These are phyloP conservation scores for Penicillium arizonense DNA, from an alignment of 495 filamentous ascomycete genomes.

Conservation along the genomic window DNA sequence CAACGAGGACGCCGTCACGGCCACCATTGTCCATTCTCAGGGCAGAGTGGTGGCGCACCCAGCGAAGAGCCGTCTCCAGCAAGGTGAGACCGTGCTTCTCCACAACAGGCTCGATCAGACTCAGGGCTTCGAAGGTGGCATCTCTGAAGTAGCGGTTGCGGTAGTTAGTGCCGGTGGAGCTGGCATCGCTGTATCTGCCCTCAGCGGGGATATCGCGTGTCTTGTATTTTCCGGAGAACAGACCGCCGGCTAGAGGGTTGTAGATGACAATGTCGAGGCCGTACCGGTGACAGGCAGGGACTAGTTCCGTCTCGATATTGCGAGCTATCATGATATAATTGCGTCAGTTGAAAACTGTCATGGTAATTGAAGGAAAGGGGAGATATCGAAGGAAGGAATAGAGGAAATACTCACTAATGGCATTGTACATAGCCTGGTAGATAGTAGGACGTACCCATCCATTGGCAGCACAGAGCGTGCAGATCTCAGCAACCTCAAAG, in stretches of 20 bases:
- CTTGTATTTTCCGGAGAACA: slow-evolving; percentile 87
- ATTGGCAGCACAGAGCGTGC: slow-evolving; percentile 74
- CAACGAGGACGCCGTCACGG: slow-evolving; percentile 77
- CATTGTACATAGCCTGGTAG: slow-evolving; percentile 68
- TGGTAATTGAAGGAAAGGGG: not conserved
- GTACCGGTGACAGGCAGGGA: slow-evolving; percentile 78
- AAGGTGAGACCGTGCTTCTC: slow-evolving; percentile 74
- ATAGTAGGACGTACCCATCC: slow-evolving; percentile 64
- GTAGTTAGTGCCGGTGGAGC: slow-evolving; percentile 59
- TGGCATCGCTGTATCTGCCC: slow-evolving; percentile 68
- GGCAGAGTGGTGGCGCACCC: slow-evolving; percentile 77
- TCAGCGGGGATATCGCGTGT: slow-evolving; percentile 60
- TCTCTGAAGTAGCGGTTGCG: slow-evolving; percentile 80
- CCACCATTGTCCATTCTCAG: slow-evolving; percentile 72
- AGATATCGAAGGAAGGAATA: not conserved
- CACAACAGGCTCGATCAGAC: slow-evolving; percentile 68
- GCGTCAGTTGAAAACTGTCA: slow-evolving; percentile 41
- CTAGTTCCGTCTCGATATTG: slow-evolving; percentile 75
- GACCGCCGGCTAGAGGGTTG: slow-evolving; percentile 81
- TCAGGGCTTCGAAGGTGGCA: slow-evolving; percentile 71
- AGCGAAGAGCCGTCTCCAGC: slow-evolving; percentile 80
- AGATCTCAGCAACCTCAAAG: slow-evolving; percentile 89
- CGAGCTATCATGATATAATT: slow-evolving; percentile 48
- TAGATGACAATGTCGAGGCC: slow-evolving; percentile 89
- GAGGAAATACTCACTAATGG: slow-evolving; percentile 42